Evolutionary conservation across 1,284 basidiomycete genomes (phyloP), one percentile per base, ranked within the genome.

Genomic region (Leucoagaricus sp.): DNA sequence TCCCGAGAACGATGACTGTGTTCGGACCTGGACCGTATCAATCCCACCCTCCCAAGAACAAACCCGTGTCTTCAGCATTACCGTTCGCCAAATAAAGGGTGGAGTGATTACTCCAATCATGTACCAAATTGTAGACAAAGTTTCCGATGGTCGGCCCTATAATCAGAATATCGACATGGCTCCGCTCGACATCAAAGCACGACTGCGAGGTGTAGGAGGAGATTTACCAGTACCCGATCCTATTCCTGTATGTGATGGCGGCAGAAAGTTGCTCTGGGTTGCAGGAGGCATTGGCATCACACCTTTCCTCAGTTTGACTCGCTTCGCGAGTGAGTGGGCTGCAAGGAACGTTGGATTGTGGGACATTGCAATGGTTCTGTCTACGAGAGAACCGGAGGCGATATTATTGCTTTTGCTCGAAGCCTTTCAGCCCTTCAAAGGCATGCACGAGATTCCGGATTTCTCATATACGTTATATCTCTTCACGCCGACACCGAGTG

Each of bases 11-110:
- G 85, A 87, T 62, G 85, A 87, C 61, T 76, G 83, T 29, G 75
- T 87, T 47, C 79, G 85, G 21, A 87, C 84, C 1, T 87, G 86
- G 85, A 87, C 83, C 0, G 73, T 86, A 10, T 84, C 85, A 1
- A 26, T 55, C 15, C 49, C 38, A 19, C 48, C 55, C 3, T 50
- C 48, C 2, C 19, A 49, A 10, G 25, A 34, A 5, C 15, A 56
- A 15, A 48, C 48, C 21, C 49, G 23, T 15, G 7, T 19, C 13
- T 50, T 50, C 47, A 45, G 49, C 17, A 56, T 50, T 19, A 56
- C 55, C 1, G 49, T 50, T 25, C 48, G 55, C 7, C 41, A 50
- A 46, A 36, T 50, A 19, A 36, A 49, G 10, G 41, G 42, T 12
- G 48, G 41, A 2, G n/a, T 48, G 19, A 46, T 56, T 23, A 56